Percentiles rank a stretch among this genome's conserved stretches.
Evolutionary conservation across 148 eudicot genomes (phyloP).

Genomic region (Suaeda aralocaspica): DNA sequence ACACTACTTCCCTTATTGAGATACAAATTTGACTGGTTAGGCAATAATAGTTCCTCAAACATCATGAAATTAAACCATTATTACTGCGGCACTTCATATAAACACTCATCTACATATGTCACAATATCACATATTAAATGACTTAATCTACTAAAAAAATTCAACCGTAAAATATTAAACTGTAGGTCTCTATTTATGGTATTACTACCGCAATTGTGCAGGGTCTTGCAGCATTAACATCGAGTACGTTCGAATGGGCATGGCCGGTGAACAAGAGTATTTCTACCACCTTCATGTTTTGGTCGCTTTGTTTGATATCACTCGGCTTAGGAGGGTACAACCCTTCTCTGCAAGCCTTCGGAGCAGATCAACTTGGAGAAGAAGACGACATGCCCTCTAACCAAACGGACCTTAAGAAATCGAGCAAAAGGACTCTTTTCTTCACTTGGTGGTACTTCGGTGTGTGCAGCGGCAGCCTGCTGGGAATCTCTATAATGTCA

Average conservation of each 20-base stretch:
- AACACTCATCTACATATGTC: background rate
- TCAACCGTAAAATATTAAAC: too few species aligned
- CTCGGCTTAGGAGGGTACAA: slow-evolving; percentile 85
- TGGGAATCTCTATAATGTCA: slow-evolving; percentile 72
- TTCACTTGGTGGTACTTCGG: slow-evolving; percentile 98
- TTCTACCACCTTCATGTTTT: slow-evolving; percentile 45
- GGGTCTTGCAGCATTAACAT: slow-evolving; percentile 85
- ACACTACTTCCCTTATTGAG: too few species aligned
- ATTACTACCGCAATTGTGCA: slow-evolving; percentile 11
- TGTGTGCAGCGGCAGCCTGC: slow-evolving; percentile 69
- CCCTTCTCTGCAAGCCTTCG: slow-evolving; percentile 86
- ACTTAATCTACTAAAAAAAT: too few species aligned
- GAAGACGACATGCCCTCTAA: slow-evolving; percentile 45
- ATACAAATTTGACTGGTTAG: too few species aligned
- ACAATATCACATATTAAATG: too few species aligned
- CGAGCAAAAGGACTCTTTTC: slow-evolving; percentile 52
- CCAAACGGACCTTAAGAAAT: slow-evolving; percentile 27
- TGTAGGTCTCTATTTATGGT: too few species aligned
- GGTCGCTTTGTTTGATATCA: slow-evolving; percentile 74
- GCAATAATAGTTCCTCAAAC: too few species aligned
- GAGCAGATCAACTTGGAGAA: slow-evolving; percentile 69
- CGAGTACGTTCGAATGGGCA: slow-evolving; percentile 49
- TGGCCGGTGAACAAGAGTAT: slow-evolving; percentile 36
- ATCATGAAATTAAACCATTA: too few species aligned
- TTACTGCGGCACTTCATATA: too few species aligned